Evolutionary conservation across 306 rosid species (phyloP).

Genomic region (Acacia acuminata): DNA sequence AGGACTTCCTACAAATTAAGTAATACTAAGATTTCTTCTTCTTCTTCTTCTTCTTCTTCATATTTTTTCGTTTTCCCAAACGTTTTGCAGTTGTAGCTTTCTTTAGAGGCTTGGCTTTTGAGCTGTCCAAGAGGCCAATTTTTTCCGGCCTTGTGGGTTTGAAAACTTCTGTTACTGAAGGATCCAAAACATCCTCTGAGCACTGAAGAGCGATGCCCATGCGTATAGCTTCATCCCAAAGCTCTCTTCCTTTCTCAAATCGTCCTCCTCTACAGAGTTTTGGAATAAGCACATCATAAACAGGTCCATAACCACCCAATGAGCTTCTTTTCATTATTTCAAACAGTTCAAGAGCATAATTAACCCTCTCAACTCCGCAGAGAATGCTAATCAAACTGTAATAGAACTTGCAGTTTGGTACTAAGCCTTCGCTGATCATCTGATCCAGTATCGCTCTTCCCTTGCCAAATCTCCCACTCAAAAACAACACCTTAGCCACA

Average conservation of each 20-base stretch:
- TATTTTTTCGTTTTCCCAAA: conserved; percentile 30
- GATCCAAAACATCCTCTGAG: conserved; percentile 65
- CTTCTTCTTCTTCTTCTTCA: not conserved
- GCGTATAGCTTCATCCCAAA: conserved; percentile 70
- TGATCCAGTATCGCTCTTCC: conserved; percentile 71
- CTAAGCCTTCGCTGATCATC: conserved; percentile 66
- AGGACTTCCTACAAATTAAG: conserved; percentile 16
- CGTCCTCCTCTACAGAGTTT: conserved; percentile 74
- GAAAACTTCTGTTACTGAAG: conserved; percentile 73
- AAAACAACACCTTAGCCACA: conserved; percentile 63
- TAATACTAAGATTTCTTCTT: conserved; percentile 23
- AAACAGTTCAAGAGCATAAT: conserved; percentile 75
- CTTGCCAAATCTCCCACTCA: conserved; percentile 73
- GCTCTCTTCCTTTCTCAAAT: conserved; percentile 72
- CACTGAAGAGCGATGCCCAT: conserved; percentile 71
- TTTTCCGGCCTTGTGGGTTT: conserved; percentile 53
- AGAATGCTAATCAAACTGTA: conserved; percentile 82
- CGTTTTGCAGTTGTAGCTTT: conserved; percentile 35
- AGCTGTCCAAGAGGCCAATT: conserved; percentile 34
- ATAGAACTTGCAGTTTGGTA: conserved; percentile 66
- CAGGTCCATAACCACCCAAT: conserved; percentile 77
- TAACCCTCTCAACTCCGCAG: conserved; percentile 70
- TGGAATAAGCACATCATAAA: conserved; percentile 85
- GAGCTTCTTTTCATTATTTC: conserved; percentile 69
- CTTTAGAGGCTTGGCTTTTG: conserved; percentile 31